These are phyloP conservation scores for Caloboletus inedulis DNA, from an alignment of 1,284 basidiomycete genomes.

Conservation along the genomic window DNA sequence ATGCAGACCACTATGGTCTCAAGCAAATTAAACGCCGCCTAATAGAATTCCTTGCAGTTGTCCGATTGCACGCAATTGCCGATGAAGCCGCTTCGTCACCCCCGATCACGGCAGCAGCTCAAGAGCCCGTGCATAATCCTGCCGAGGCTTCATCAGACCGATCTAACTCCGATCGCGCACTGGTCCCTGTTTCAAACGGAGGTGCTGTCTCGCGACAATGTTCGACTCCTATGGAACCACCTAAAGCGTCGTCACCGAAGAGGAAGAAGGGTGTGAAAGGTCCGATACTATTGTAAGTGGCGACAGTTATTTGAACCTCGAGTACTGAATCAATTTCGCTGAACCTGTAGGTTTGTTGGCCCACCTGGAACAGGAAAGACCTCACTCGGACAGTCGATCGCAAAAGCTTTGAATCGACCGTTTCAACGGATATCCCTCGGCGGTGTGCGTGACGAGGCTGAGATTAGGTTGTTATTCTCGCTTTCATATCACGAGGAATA, in stretches of 20 bases:
- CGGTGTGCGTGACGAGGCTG: slow-evolving; percentile 87
- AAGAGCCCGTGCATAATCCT: slow-evolving; percentile 2
- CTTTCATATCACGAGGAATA: neutral
- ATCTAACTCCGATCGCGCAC: slow-evolving; percentile 18
- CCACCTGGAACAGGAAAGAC: slow-evolving; percentile 86
- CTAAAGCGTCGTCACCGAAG: slow-evolving; percentile 7
- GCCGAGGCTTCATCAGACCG: slow-evolving; percentile 11
- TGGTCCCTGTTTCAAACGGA: slow-evolving; percentile 17
- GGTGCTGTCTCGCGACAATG: slow-evolving; percentile 6
- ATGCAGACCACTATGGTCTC: slow-evolving; percentile 85
- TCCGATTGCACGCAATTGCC: slow-evolving; percentile 71
- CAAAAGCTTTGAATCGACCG: slow-evolving; percentile 75
- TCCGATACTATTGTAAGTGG: slow-evolving; percentile 73
- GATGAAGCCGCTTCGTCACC: slow-evolving; percentile 18
- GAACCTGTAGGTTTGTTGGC: slow-evolving; percentile 60
- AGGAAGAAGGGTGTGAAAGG: slow-evolving; percentile 57
- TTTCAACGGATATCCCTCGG: slow-evolving; percentile 94
- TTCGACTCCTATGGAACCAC: slow-evolving; percentile 6
- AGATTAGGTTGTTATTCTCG: slow-evolving; percentile 52
- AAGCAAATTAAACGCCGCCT: slow-evolving; percentile 89
- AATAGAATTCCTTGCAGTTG: slow-evolving; percentile 87
- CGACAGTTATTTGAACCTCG: neutral
- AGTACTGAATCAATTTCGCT: neutral
- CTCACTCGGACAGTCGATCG: slow-evolving; percentile 83
- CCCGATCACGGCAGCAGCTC: neutral